phyloP scores from a whole-genome alignment of 371 early-diverging fungal genomes.

The Quaeritorhiza haematococci region DNA sequence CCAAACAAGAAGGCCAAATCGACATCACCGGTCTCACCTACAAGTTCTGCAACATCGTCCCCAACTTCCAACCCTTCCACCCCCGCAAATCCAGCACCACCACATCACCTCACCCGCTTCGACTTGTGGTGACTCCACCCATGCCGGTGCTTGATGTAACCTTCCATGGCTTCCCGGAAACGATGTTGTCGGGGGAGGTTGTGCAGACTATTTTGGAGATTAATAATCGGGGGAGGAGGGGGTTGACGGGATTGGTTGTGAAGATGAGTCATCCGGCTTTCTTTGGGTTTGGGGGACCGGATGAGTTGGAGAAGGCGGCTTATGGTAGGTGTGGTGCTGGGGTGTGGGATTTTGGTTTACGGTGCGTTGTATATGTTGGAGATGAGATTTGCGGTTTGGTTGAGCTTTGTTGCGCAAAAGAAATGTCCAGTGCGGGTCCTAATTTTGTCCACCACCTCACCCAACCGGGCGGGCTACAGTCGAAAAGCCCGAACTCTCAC shows the following conservation, averaged over 20 bases:
- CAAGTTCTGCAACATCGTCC: constrained; percentile 69
- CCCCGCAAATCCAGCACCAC: constrained; percentile 59
- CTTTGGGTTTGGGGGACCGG: constrained; percentile 57
- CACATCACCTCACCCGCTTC: constrained; percentile 65
- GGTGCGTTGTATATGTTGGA: constrained; percentile 5
- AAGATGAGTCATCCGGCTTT: constrained; percentile 85
- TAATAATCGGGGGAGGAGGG: constrained; percentile 76
- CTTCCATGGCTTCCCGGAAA: constrained; percentile 70
- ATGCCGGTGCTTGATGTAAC: constrained; percentile 79
- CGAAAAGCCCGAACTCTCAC: no score
- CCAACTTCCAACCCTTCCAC: constrained; percentile 58
- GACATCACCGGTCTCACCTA: constrained; percentile 71
- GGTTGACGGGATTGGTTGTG: constrained; percentile 62
- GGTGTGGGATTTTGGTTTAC: background rate
- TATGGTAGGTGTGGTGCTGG: constrained; percentile 21
- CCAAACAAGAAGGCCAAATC: constrained; percentile 70
- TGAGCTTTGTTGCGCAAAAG: no score
- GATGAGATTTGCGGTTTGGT: no score
- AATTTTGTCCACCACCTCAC: no score
- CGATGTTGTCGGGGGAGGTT: constrained; percentile 80
- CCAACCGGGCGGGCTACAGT: no score
- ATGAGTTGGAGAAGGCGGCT: constrained; percentile 9
- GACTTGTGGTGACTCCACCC: constrained; percentile 69
- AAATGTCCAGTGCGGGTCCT: no score
- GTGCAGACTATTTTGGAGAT: constrained; percentile 65